These are phyloP conservation scores for Rhododendron vialii DNA, from an alignment of 148 eudicot genomes.

Conservation along the genomic window DNA sequence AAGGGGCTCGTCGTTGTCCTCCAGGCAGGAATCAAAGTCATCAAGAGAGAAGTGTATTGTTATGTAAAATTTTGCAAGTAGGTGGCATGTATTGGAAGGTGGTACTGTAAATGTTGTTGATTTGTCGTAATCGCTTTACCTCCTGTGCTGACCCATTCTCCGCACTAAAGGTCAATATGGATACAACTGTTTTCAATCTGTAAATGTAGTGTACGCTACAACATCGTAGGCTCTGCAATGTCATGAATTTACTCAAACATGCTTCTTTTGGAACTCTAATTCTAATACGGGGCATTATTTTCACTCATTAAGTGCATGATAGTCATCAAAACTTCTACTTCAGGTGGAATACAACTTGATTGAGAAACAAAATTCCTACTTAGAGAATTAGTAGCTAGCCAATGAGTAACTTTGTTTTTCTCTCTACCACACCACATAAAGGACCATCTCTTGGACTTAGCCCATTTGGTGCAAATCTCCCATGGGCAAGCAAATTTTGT, in stretches of 20 bases:
- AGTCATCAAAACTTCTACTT: too few species aligned
- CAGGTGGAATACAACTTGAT: too few species aligned
- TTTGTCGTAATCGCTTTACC: constrained; percentile 1
- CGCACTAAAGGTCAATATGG: not conserved
- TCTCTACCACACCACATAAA: too few species aligned
- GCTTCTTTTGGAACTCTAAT: not conserved
- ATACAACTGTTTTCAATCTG: not conserved
- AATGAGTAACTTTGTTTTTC: too few species aligned
- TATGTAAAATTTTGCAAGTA: constrained; percentile 39
- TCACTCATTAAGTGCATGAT: not conserved
- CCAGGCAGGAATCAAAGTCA: constrained; percentile 58
- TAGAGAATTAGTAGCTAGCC: too few species aligned
- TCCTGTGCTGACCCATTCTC: not conserved
- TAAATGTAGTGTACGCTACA: not conserved
- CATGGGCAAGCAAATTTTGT: too few species aligned
- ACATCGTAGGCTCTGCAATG: not conserved
- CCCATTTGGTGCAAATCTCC: too few species aligned
- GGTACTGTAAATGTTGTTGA: constrained; percentile 31
- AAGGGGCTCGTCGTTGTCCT: constrained; percentile 33
- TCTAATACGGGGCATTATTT: not conserved
- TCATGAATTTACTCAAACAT: not conserved
- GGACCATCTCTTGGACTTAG: too few species aligned
- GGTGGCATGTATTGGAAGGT: not conserved
- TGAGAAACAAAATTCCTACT: too few species aligned
- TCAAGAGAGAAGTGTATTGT: constrained; percentile 64